Evolutionary conservation across 257 asterid genomes (phyloP), one percentile per base, ranked within the genome.

Genomic region (Cruciata laevipes): DNA sequence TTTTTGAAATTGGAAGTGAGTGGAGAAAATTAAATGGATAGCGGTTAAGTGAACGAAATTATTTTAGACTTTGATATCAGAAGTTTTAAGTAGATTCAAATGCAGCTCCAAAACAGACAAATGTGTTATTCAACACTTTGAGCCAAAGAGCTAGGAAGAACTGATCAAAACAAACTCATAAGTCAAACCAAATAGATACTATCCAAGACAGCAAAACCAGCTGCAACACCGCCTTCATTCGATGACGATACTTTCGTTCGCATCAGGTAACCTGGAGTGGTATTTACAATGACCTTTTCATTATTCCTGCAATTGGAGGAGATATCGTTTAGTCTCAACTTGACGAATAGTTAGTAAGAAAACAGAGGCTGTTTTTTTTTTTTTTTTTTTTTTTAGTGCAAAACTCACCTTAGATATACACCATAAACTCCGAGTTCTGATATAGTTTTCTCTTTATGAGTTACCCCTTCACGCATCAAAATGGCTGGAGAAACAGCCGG

Each of bases 161-260:
- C 10, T 55, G 30, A 14, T 16, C 7, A 35, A 23, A 32, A 51
- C n/a, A 53, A 37, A 23, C 9, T 12, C 8, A 20, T 42, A 8
- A 20, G 40, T 87, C 83, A 89, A 61, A 89, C 96, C 77, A 94
- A 79, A 79, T 94, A 88, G 18, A 94, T 68, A 78, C 99, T 86
- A 78, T 90, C 99, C 80, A 94, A 67, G 82, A 90, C 97, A 44
- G 95, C 97, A 63, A 85, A 88, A 12, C 97, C 99, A 16, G 97
- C 96, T 12, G 95, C 97, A 67, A 94, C 99, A 20, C 99, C 99
- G 13, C 99, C 99, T 64, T 94, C 99, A 44, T 90, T 82, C 24
- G 99, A 94, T 18, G 99, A 90, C 55, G 95, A 85, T 10, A 90
- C 99, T 84, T 94, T 94, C 25, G 97, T 94, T 47, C 99, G 84